These are phyloP conservation scores for Ocimum tenuiflorum DNA, from an alignment of 257 asterid species.

Conservation along the genomic window DNA sequence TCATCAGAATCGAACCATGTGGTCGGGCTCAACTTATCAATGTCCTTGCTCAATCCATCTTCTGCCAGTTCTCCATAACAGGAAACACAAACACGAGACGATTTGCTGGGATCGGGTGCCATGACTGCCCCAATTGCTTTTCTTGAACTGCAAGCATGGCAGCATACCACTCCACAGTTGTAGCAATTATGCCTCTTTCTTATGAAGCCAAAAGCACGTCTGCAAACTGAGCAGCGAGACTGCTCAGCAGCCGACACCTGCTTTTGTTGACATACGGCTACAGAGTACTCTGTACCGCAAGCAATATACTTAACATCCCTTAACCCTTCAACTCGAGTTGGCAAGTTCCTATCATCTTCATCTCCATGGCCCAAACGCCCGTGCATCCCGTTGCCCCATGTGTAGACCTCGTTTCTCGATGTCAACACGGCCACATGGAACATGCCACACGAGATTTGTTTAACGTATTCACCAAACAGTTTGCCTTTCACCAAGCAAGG, in stretches of 20 bases:
- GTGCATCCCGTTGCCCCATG: slow-evolving; percentile 87
- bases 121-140: slow-evolving; percentile 68
- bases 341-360: slow-evolving; percentile 61
- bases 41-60: slow-evolving; percentile 50
- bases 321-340: slow-evolving; percentile 62
- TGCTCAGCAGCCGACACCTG: slow-evolving; percentile 84
- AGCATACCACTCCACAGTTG: slow-evolving; percentile 78
- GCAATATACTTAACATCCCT: slow-evolving; percentile 73
- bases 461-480: slow-evolving; percentile 50
- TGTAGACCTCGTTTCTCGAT: slow-evolving; percentile 67
- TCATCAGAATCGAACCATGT: no score
- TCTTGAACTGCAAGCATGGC: slow-evolving; percentile 80
- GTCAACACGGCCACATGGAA: slow-evolving; percentile 76
- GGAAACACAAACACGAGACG: slow-evolving; percentile 75
- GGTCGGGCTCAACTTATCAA: slow-evolving; percentile 25
- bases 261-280: slow-evolving; percentile 69
- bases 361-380: slow-evolving; percentile 93
- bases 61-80: slow-evolving; percentile 71
- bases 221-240: slow-evolving; percentile 79
- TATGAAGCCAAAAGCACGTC: slow-evolving; percentile 86
- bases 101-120: slow-evolving; percentile 83
- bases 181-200: no score
- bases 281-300: slow-evolving; percentile 72
- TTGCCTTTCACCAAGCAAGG: slow-evolving; percentile 67
- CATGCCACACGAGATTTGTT: slow-evolving; percentile 67